These are phyloP conservation scores for Entomortierella chlamydospora DNA, from an alignment of 192 early-diverging fungal species.

Conservation along the genomic window DNA sequence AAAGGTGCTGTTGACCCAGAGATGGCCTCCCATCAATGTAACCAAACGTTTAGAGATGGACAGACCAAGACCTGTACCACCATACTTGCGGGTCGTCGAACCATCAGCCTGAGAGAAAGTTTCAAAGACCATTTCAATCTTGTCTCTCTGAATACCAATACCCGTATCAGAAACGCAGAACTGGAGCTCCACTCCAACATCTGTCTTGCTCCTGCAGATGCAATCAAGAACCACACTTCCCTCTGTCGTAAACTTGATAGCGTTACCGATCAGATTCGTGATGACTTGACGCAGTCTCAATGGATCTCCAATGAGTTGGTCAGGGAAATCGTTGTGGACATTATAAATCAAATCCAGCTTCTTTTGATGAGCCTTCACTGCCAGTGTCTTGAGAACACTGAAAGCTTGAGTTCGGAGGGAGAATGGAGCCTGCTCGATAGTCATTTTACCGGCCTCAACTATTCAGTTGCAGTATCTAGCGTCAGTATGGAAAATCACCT, in stretches of 20 bases:
- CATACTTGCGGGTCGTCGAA: conserved; percentile 84
- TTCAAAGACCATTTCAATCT: conserved; percentile 82
- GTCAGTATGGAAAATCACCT: background rate
- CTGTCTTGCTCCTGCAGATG: conserved; percentile 47
- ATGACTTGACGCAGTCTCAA: conserved; percentile 82
- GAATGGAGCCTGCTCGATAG: conserved; percentile 79
- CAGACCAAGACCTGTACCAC: conserved; percentile 87
- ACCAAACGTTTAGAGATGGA: conserved; percentile 85
- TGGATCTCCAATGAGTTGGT: conserved; percentile 79
- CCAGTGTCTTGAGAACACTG: conserved; percentile 76
- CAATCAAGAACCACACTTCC: conserved; percentile 74
- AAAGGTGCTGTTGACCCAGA: conserved; percentile 80
- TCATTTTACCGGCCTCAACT: conserved; percentile 88
- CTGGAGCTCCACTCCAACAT: conserved; percentile 64
- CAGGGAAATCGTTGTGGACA: conserved; percentile 76
- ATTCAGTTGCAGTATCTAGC: background rate
- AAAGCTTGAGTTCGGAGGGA: conserved; percentile 71
- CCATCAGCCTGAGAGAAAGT: conserved; percentile 88
- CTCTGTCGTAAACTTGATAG: conserved; percentile 85
- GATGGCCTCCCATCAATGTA: conserved; percentile 79
- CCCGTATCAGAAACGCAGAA: conserved; percentile 84
- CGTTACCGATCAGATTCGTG: conserved; percentile 86
- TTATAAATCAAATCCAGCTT: conserved; percentile 73
- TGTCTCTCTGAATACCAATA: conserved; percentile 86
- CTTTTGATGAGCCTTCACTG: conserved; percentile 81